A percentile compares a stretch with the other conserved stretches of the same genome.
phyloP scores from a whole-genome alignment of 208 protist species.

The Wallacemonas collosoma region DNA sequence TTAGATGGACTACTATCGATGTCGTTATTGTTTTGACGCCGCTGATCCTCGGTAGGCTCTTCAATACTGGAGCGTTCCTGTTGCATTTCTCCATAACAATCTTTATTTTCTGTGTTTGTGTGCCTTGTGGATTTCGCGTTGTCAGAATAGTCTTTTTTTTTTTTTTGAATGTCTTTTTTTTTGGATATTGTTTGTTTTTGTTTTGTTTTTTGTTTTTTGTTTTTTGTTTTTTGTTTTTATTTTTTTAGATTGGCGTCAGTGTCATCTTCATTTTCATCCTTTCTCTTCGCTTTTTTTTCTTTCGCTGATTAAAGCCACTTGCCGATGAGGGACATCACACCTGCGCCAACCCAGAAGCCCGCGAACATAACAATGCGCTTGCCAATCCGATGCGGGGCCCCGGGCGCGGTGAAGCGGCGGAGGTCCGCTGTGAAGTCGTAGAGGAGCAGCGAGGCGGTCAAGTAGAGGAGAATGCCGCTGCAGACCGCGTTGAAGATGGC shows the following conservation, averaged over 20 bases:
- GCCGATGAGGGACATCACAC: slow-evolving; percentile 16
- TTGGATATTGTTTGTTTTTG: neutral
- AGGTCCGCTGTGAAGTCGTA: slow-evolving; percentile 63
- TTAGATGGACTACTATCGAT: too few species aligned
- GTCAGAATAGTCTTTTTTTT: too few species aligned
- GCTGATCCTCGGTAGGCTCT: too few species aligned
- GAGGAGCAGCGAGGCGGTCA: slow-evolving; percentile 55
- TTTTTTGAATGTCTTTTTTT: neutral
- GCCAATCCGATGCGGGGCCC: neutral
- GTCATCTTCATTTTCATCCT: neutral
- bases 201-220: neutral
- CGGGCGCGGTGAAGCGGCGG: neutral
- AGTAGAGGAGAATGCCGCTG: slow-evolving; percentile 69
- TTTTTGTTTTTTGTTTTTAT: slow-evolving; percentile 13
- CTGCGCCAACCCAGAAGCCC: slow-evolving; percentile 20
- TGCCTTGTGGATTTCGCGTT: too few species aligned
- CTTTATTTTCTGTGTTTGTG: too few species aligned
- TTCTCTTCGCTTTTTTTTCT: neutral
- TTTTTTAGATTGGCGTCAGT: neutral
- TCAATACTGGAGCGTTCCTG: too few species aligned
- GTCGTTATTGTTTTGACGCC: too few species aligned
- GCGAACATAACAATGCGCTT: slow-evolving; percentile 1
- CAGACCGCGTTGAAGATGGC: slow-evolving; percentile 55
- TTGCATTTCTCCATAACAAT: too few species aligned
- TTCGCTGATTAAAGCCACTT: slow-evolving; percentile 17